These are phyloP conservation scores for Boletus fagicola DNA, from an alignment of 768 basidiomycete species.

Conservation along the genomic window DNA sequence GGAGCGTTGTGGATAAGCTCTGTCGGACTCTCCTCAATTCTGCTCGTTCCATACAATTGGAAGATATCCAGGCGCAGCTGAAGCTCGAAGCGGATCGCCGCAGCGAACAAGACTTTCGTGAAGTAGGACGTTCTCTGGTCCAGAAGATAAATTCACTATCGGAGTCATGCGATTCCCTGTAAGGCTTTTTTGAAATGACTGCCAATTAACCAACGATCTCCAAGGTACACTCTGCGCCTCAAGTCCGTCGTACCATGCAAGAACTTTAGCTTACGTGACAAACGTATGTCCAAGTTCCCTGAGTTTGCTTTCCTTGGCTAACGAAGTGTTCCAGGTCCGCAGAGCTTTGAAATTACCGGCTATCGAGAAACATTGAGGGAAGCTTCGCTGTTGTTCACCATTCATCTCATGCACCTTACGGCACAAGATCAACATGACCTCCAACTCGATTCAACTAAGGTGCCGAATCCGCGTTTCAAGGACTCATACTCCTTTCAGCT, in stretches of 20 bases:
- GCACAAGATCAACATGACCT: slow-evolving; percentile 31
- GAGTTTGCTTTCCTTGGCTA: neutral
- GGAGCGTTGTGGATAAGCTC: slow-evolving; percentile 16
- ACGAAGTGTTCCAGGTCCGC: slow-evolving; percentile 11
- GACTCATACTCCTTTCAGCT: slow-evolving; percentile 27
- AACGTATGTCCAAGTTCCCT: neutral
- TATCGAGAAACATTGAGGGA: slow-evolving; percentile 18
- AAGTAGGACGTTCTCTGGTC: slow-evolving; percentile 11
- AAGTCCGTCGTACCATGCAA: slow-evolving; percentile 2
- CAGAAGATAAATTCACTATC: slow-evolving; percentile 22
- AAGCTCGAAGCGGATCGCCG: slow-evolving; percentile 12
- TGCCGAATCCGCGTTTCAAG: slow-evolving; percentile 28
- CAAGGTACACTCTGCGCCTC: slow-evolving; percentile 20
- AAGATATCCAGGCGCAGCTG: slow-evolving; percentile 16
- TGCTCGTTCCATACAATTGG: slow-evolving; percentile 16
- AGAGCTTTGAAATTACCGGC: slow-evolving; percentile 20
- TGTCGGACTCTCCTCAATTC: slow-evolving; percentile 11
- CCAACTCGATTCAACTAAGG: slow-evolving; percentile 21
- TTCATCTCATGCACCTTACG: slow-evolving; percentile 31
- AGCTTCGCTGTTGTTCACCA: slow-evolving; percentile 24
- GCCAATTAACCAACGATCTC: neutral
- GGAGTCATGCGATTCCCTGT: slow-evolving; percentile 18
- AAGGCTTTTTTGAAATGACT: neutral
- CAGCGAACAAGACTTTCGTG: slow-evolving; percentile 18
- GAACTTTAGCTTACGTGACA: neutral